Evolutionary conservation across 371 early-diverging fungal species (phyloP).

Genomic region (Actinomortierella wolfii): DNA sequence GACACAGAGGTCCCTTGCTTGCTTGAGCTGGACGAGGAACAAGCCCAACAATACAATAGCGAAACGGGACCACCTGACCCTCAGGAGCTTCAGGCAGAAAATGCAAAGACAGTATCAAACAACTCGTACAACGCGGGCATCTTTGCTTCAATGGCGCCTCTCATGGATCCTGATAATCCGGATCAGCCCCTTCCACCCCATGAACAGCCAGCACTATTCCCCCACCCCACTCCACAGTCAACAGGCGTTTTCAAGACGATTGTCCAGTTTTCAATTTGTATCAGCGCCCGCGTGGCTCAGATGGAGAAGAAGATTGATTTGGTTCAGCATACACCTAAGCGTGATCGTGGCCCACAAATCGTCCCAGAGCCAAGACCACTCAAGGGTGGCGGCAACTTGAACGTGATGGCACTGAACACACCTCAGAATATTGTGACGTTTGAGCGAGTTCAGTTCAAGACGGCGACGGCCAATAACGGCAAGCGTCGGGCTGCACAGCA

Average conservation of each 20-base stretch:
- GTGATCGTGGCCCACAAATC: conserved; percentile 89
- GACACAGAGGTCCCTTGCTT: conserved; percentile 62
- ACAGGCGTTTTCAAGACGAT: conserved; percentile 11
- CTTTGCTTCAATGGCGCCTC: too few relatives aligned
- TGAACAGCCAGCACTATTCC: too few relatives aligned
- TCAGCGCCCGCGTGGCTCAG: conserved; percentile 61
- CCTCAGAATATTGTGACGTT: conserved; percentile 67
- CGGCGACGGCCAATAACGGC: conserved; percentile 91
- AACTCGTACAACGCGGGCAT: too few relatives aligned
- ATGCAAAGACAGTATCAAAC: too few relatives aligned
- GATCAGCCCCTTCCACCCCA: too few relatives aligned
- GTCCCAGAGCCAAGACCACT: conserved; percentile 68
- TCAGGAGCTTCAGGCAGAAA: too few relatives aligned
- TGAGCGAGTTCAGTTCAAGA: conserved; percentile 93
- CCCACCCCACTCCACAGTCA: too few relatives aligned
- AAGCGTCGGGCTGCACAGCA: conserved; percentile 87
- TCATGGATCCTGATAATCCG: too few relatives aligned
- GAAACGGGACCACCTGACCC: too few relatives aligned
- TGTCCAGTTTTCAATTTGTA: conserved; percentile 67
- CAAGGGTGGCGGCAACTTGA: conserved; percentile 59
- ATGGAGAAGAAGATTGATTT: conserved; percentile 71
- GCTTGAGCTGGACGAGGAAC: conserved; percentile 35
- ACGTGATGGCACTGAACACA: conserved; percentile 52
- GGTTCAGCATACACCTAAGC: conserved; percentile 91
- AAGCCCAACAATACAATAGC: too few relatives aligned